phyloP scores from a whole-genome alignment of 2,329 filamentous ascomycete genomes.

The Ceratocystis variospora region DNA sequence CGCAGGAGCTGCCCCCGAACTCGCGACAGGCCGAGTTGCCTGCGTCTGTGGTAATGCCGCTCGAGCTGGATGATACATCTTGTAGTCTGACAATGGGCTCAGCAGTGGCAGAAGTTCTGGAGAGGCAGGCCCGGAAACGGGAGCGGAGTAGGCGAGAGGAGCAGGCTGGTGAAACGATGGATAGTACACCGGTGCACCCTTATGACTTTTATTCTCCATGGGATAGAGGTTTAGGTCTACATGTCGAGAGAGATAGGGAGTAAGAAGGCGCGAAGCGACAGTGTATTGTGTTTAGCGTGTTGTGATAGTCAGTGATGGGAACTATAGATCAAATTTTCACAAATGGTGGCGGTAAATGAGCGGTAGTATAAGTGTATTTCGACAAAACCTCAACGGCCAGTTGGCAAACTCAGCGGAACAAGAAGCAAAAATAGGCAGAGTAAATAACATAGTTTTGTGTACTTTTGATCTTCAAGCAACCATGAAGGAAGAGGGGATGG shows the following conservation, averaged over 20 bases:
- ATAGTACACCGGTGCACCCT: conserved; percentile 7
- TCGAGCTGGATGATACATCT: conserved; percentile 8
- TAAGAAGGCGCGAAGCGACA: neutral
- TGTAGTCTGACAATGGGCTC: neutral
- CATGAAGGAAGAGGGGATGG: neutral
- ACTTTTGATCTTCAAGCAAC: neutral
- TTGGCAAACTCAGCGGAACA: neutral
- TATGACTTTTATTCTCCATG: conserved; percentile 18
- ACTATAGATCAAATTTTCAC: neutral
- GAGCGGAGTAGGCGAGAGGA: neutral
- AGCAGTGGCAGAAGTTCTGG: neutral
- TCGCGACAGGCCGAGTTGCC: conserved; percentile 8
- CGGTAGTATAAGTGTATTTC: neutral
- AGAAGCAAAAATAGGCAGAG: neutral
- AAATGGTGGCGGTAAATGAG: neutral
- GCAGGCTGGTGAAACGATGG: neutral
- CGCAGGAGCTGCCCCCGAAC: conserved; percentile 1
- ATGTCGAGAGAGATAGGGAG: neutral
- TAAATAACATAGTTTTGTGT: neutral
- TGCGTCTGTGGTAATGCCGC: neutral
- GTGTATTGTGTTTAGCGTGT: too few relatives aligned
- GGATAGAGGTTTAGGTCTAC: neutral
- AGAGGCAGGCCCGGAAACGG: neutral
- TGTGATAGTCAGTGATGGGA: neutral
- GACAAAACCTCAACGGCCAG: neutral